A percentile compares a stretch with the other conserved stretches of the same genome.
Evolutionary conservation across 306 rosid genomes (phyloP).

Genomic region (Purshia tridentata): DNA sequence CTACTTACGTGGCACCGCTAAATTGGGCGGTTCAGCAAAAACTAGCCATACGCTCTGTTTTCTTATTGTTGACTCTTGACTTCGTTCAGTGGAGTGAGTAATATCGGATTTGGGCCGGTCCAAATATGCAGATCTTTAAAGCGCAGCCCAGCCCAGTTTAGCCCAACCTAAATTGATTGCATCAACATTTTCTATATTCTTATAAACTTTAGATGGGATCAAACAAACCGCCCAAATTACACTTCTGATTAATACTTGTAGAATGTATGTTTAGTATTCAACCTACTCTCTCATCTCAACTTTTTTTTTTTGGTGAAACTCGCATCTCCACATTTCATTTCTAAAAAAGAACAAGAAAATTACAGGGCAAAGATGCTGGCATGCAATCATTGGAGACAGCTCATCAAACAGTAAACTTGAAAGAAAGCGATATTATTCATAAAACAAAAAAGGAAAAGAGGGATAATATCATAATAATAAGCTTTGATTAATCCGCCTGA

Average conservation of each 20-base stretch:
- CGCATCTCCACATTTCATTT: background rate
- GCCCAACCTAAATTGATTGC: background rate
- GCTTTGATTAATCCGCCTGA: slow-evolving; percentile 9
- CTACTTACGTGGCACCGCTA: background rate
- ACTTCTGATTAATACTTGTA: background rate
- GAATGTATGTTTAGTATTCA: background rate
- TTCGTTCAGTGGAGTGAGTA: background rate
- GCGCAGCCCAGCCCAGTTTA: too few relatives aligned
- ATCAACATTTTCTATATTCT: too few relatives aligned
- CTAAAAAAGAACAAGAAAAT: background rate
- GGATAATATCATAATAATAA: too few relatives aligned
- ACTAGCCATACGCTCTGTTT: background rate
- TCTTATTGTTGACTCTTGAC: background rate
- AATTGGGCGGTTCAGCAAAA: background rate
- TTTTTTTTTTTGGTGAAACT: too few relatives aligned
- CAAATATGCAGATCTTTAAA: too few relatives aligned
- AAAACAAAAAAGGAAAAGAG: too few relatives aligned
- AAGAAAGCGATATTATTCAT: too few relatives aligned
- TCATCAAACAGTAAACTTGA: background rate
- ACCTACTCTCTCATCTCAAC: background rate
- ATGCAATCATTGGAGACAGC: background rate
- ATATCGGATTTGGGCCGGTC: too few relatives aligned
- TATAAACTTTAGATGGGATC: background rate
- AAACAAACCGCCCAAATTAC: background rate
- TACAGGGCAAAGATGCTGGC: background rate